These are phyloP conservation scores for Sugiyamaella americana DNA, from an alignment of 805 yeast genomes.

Conservation along the genomic window DNA sequence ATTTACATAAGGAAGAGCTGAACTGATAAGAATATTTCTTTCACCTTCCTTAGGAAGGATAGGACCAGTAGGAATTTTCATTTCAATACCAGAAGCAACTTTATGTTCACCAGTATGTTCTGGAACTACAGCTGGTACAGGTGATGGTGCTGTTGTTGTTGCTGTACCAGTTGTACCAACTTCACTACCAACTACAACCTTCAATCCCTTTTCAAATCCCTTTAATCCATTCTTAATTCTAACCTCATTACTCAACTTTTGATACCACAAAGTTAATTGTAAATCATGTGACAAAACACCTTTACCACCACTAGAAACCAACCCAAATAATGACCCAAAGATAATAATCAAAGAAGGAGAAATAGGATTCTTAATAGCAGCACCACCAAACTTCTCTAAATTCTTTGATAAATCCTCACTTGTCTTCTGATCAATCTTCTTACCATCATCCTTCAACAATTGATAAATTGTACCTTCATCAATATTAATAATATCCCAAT, in stretches of 20 bases:
- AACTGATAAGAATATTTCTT: slow-evolving; percentile 81
- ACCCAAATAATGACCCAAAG: slow-evolving; percentile 41
- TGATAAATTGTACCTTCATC: slow-evolving; percentile 38
- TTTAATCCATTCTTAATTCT: slow-evolving; percentile 25
- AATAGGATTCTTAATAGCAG: slow-evolving; percentile 20
- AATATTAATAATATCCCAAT: slow-evolving; percentile 26
- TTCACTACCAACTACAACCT: slow-evolving; percentile 3
- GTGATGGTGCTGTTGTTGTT: slow-evolving; percentile 9
- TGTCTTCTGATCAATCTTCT: slow-evolving; percentile 21
- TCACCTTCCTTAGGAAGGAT: slow-evolving; percentile 64
- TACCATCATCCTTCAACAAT: slow-evolving; percentile 28
- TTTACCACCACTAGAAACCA: slow-evolving; percentile 30
- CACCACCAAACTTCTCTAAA: slow-evolving; percentile 24
- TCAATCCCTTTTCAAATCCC: neutral
- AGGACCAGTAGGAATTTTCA: slow-evolving; percentile 25
- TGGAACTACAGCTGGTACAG: slow-evolving; percentile 32
- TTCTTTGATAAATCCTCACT: slow-evolving; percentile 18
- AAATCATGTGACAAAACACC: slow-evolving; percentile 28
- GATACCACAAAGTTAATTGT: slow-evolving; percentile 31
- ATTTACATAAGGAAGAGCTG: slow-evolving; percentile 96
- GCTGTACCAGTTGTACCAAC: slow-evolving; percentile 10
- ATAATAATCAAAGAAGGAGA: slow-evolving; percentile 39
- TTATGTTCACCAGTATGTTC: slow-evolving; percentile 35
- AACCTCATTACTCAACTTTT: slow-evolving; percentile 25
- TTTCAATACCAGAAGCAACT: slow-evolving; percentile 12